Conservation (phyloP, 805 yeast genomes). For the Ogataea degrootiae region DNA sequence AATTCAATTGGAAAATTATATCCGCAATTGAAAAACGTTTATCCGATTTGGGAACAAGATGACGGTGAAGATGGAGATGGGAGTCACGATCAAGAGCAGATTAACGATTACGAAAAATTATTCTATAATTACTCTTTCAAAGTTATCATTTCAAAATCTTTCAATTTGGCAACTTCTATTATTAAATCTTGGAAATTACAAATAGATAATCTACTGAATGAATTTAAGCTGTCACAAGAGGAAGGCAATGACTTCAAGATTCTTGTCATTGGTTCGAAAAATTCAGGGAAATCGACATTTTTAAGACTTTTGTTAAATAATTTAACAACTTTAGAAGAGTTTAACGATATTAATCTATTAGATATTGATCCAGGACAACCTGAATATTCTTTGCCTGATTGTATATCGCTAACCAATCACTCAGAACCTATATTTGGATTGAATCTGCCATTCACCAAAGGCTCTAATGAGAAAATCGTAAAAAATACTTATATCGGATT, state of each 20-base stretch:
- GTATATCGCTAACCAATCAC: constrained; percentile 50
- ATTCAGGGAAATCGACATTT: constrained; percentile 79
- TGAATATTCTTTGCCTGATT: constrained; percentile 68
- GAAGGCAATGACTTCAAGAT: constrained; percentile 17
- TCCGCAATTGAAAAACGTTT: constrained; percentile 41
- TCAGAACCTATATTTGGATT: constrained; percentile 35
- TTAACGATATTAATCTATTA: constrained; percentile 39
- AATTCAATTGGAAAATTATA: constrained; percentile 38
- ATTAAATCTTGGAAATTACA: constrained; percentile 23
- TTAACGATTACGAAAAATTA: constrained; percentile 19
- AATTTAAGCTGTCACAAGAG: constrained; percentile 2
- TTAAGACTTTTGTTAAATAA: constrained; percentile 50
- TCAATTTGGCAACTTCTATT: constrained; percentile 27
- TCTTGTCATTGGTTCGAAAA: constrained; percentile 60
- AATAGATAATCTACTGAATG: constrained; percentile 12
- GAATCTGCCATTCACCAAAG: constrained; percentile 29
- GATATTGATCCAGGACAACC: constrained; percentile 92
- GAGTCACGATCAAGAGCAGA: background rate
- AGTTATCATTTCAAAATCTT: constrained; percentile 21
- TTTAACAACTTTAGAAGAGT: constrained; percentile 26
- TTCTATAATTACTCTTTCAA: constrained; percentile 35
- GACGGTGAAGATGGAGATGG: background rate
- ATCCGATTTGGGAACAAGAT: constrained; percentile 23
- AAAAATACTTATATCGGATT: constrained; percentile 51
- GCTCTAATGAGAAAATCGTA: constrained; percentile 26